phyloP scores from a whole-genome alignment of 2,329 filamentous ascomycete genomes.

The Fusarium denticulatum region DNA sequence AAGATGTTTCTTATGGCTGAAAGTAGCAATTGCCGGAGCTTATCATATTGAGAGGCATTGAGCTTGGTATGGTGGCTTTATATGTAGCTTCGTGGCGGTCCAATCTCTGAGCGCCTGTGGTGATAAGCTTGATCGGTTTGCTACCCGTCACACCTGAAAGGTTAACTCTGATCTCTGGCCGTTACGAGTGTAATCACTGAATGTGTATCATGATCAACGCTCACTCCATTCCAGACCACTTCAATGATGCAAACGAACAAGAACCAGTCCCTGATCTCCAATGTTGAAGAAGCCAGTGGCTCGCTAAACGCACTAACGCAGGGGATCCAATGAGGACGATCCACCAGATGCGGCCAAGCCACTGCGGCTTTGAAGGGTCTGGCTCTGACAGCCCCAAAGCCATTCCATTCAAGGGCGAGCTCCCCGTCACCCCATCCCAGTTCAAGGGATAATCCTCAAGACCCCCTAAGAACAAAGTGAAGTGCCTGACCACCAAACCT shows the following conservation, averaged over 20 bases:
- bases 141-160: not conserved
- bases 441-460: constrained; percentile 31
- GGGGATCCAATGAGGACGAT: not conserved
- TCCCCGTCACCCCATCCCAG: constrained; percentile 26
- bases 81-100: not conserved
- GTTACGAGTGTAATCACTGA: not conserved
- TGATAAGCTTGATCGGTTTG: not conserved
- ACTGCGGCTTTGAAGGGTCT: constrained; percentile 34
- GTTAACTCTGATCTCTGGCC: not conserved
- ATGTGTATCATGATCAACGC: not conserved
- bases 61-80: not conserved
- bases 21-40: not conserved
- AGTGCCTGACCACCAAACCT: not conserved
- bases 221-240: not conserved
- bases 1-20: not conserved
- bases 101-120: not conserved
- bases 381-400: not conserved
- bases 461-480: constrained; percentile 28
- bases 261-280: not conserved
- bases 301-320: constrained; percentile 15
- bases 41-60: not conserved
- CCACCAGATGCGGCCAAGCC: constrained; percentile 32
- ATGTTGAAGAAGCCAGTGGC: constrained; percentile 18
- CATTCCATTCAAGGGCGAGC: constrained; percentile 11
- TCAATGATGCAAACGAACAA: not conserved